Evolutionary conservation across 78 protist species (phyloP).

Genomic region (Anaeramoeba flamelloides): DNA sequence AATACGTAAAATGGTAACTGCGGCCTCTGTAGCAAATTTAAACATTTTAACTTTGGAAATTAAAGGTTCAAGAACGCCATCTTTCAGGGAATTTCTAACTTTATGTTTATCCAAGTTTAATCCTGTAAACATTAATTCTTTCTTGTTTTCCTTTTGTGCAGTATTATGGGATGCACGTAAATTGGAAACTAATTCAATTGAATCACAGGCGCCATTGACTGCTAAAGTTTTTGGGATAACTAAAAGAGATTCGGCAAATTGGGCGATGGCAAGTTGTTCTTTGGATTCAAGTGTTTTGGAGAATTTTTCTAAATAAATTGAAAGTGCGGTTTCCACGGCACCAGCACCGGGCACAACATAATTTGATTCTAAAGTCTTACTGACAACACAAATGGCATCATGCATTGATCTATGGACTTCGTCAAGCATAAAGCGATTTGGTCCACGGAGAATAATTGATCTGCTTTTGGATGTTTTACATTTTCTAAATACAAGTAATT

Average conservation of each 20-base stretch:
- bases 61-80: slow-evolving; percentile 97
- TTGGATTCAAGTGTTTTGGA: slow-evolving; percentile 68
- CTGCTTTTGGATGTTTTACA: neutral
- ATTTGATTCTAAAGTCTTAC: slow-evolving; percentile 70
- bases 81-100: slow-evolving; percentile 52
- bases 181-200: slow-evolving; percentile 85
- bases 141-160: slow-evolving; percentile 54
- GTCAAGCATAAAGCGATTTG: slow-evolving; percentile 7
- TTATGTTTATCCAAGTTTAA: slow-evolving; percentile 17
- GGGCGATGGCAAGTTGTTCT: slow-evolving; percentile 90
- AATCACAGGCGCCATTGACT: slow-evolving; percentile 90
- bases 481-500: neutral
- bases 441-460: neutral
- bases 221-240: slow-evolving; percentile 92
- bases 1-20: slow-evolving; percentile 42
- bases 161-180: slow-evolving; percentile 78
- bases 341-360: slow-evolving; percentile 68
- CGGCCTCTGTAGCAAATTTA: slow-evolving; percentile 96
- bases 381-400: slow-evolving; percentile 90
- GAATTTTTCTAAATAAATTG: slow-evolving; percentile 77
- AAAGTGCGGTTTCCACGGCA: slow-evolving; percentile 92
- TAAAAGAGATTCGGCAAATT: slow-evolving; percentile 88
- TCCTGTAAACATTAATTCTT: slow-evolving; percentile 25
- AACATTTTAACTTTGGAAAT: slow-evolving; percentile 75
- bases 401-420: slow-evolving; percentile 88